phyloP scores from a whole-genome alignment of 2,329 filamentous ascomycete genomes.

The Verticillium dahliae region DNA sequence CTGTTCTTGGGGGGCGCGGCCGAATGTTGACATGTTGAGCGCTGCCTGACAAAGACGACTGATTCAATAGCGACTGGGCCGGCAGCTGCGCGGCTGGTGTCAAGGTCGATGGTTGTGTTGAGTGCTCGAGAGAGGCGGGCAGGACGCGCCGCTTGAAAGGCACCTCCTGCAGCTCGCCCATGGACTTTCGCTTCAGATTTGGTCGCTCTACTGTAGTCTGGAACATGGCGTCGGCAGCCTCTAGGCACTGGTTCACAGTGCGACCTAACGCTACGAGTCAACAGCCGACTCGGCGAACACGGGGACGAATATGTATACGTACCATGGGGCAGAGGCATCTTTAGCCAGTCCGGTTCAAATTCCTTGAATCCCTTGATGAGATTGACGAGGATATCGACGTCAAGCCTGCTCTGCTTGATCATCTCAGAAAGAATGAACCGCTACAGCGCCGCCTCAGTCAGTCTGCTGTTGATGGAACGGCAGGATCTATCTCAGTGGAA shows the following conservation, averaged over 20 bases:
- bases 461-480: constrained; percentile 1
- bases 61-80: not conserved
- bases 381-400: constrained; percentile 34
- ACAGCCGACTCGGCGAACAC: not conserved
- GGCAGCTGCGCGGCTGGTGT: not conserved
- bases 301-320: not conserved
- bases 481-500: not conserved
- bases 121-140: not conserved
- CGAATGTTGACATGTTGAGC: constrained; percentile 1
- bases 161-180: constrained; percentile 5
- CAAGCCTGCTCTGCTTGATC: constrained; percentile 47
- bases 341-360: constrained; percentile 36
- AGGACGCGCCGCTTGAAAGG: not conserved
- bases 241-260: constrained; percentile 38
- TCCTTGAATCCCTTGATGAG: constrained; percentile 40
- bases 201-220: constrained; percentile 21
- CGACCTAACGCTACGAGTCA: constrained; percentile 26
- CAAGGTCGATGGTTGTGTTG: not conserved
- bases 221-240: constrained; percentile 30
- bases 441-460: constrained; percentile 22
- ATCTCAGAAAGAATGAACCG: constrained; percentile 52
- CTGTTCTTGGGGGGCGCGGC: not conserved
- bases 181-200: constrained; percentile 26
- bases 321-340: constrained; percentile 41
- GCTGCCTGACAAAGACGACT: not conserved